These are phyloP conservation scores for Trichoderma sp. DNA, from an alignment of 2,329 filamentous ascomycete genomes.

Conservation along the genomic window DNA sequence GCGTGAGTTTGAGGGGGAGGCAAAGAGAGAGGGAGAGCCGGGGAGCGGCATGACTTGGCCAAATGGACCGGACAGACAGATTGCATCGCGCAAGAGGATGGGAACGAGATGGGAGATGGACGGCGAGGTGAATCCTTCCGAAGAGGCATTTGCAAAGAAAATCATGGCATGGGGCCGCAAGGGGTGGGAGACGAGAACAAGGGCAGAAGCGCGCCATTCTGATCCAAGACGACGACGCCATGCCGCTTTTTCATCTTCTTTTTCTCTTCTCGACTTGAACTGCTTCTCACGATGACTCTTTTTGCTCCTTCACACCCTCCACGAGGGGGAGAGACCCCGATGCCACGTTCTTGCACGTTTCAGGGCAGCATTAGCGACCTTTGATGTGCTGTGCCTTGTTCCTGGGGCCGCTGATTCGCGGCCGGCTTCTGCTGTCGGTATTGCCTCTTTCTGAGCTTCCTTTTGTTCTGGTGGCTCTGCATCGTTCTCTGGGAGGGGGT, in stretches of 20 bases:
- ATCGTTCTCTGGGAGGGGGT: neutral
- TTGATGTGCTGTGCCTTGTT: neutral
- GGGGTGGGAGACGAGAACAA: neutral
- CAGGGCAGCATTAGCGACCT: constrained; percentile 19
- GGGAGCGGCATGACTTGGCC: neutral
- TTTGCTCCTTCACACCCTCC: neutral
- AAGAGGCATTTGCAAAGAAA: neutral
- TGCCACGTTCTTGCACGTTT: constrained; percentile 24
- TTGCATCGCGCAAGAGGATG: neutral
- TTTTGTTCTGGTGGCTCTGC: neutral
- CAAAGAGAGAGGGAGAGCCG: neutral
- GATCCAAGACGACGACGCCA: neutral
- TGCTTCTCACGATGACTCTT: neutral
- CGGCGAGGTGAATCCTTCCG: neutral
- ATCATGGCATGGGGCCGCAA: neutral
- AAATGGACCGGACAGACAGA: neutral
- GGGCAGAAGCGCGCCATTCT: neutral
- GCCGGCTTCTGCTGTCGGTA: constrained; percentile 6
- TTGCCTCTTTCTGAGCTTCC: neutral
- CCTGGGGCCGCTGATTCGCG: neutral
- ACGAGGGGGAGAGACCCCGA: neutral
- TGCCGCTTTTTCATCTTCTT: neutral
- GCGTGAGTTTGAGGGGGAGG: neutral
- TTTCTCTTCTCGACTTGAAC: neutral
- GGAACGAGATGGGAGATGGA: neutral